Evolutionary conservation across 2,329 filamentous ascomycete genomes (phyloP), one percentile per base, ranked within the genome.

Genomic region (Monilinia laxa): DNA sequence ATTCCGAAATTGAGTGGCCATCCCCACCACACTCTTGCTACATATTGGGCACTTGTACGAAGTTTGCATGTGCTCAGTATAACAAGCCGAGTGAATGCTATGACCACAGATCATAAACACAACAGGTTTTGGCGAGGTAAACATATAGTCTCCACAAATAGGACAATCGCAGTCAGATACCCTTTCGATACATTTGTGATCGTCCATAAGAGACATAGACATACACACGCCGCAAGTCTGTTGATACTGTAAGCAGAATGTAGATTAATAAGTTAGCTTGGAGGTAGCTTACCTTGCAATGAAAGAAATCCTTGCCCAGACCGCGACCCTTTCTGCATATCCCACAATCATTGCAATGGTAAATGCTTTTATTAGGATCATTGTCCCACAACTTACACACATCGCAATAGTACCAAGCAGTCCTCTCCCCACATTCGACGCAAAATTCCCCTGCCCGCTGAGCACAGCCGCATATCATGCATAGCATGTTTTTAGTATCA

Each of bases 321-420:
- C 95, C 95, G 77, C 92, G 87, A 1, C 95, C 95, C 67, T 93
- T 89, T 67, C 95, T 86, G 76, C 95, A 99, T 69, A 99, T 97
- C 5, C 95, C 95, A 78, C 95, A 99, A 75, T 98, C 95, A 74
- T 88, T 86, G 78, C 95, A 99, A 77, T 99, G 95, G 76, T 99
- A 99, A 67, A 98, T 97, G 71, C 89, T 90, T 77, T 96, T 97
- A 71, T 87, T 89, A 65, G 88, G 86, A 72, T 97, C 91, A 75
- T 98, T 93, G 75, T 98, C 94, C 95, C 95, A 99, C 1, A 99
- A 83, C 79, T 97, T 97, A 83, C 95, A 99, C 65, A 95, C 90
- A 64, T 87, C 85, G 79, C 95, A 99, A 76, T 96, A 99, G 78
- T 98, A 98, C 75, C 90, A 90, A 16, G 94, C 93, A 9, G 92